Evolutionary conservation across 2,329 filamentous ascomycete genomes (phyloP).

Genomic region (Alternaria panax): DNA sequence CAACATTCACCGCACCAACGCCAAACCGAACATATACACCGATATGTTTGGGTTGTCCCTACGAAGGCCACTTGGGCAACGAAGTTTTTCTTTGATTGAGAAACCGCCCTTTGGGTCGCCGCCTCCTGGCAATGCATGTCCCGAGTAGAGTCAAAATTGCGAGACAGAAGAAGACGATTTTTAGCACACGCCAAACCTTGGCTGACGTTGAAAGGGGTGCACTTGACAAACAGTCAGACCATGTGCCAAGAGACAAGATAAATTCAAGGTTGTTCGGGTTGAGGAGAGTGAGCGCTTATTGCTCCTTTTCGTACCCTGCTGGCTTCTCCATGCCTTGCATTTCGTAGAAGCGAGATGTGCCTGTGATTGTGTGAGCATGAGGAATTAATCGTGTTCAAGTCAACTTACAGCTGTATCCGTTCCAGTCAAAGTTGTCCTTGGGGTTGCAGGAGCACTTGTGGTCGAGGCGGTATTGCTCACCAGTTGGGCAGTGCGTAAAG

Average conservation of each 20-base stretch:
- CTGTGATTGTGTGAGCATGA: constrained; percentile 60
- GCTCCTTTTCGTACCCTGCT: constrained; percentile 79
- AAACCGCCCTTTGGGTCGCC: not conserved
- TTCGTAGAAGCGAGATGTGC: constrained; percentile 86
- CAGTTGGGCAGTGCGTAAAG: constrained; percentile 96
- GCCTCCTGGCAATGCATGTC: constrained; percentile 20
- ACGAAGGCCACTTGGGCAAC: constrained; percentile 11
- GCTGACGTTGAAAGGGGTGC: constrained; percentile 35
- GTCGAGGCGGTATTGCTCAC: constrained; percentile 81
- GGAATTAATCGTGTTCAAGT: not conserved
- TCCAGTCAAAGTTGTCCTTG: constrained; percentile 99
- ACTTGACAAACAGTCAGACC: constrained; percentile 39
- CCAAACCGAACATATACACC: constrained; percentile 5
- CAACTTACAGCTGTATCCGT: constrained; percentile 90
- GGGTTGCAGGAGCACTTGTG: constrained; percentile 95
- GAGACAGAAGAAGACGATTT: constrained; percentile 30
- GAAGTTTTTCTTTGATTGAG: not conserved
- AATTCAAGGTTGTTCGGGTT: constrained; percentile 9
- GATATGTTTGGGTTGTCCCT: constrained; percentile 7
- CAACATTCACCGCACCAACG: constrained; percentile 2
- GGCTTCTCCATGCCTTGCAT: constrained; percentile 83
- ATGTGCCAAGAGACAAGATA: constrained; percentile 12
- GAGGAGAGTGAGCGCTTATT: constrained; percentile 42
- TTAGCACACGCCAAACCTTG: constrained; percentile 33
- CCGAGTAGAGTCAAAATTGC: constrained; percentile 23